Evolutionary conservation across 371 early-diverging fungal genomes (phyloP), one percentile per base, ranked within the genome.

Genomic region (Syncephalastrum racemosum): DNA sequence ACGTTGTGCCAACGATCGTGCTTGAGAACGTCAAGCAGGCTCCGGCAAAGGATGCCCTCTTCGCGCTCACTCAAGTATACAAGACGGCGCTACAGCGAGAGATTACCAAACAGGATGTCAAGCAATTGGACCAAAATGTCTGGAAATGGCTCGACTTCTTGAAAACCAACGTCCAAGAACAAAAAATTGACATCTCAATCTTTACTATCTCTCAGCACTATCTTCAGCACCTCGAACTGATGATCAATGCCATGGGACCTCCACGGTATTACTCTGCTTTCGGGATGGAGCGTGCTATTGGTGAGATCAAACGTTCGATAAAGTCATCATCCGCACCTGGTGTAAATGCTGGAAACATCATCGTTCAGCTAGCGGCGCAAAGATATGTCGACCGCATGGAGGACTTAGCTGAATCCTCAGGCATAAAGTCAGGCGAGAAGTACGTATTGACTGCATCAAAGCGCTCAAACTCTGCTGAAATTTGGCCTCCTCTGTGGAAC

Each of bases 91-190:
- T 47, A 13, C 8, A 47, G 24, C 19, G 18, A 22, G 18, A 8
- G 24, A 47, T 47, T 22, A 47, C 20, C 8, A 18, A 19, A 47
- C 47, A 14, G 23, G 47, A 47, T 24, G 19, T 47, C 23, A 13
- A 22, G 24, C 16, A 47, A 22, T 24, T 47, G 13, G 22, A 47
- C 12, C 19, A 13, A 47, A 47, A 47, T 18, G 47, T 47, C 24
- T 47, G 47, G 47, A 47, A 47, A 14, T 47, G 47, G 47, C 47
- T 47, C 8, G 24, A 47, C 22, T 47, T 15, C 18, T 18, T 47
- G 12, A 8, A 18, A 47, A 3, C 4, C 24, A 20, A 47, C 14
- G 47, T 47, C 18, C 19, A 16, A 10, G 15, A 16, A 47, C 19
- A 47, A 8, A 47, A 16, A 10, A 8, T 47, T 18, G 18, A 47